Evolutionary conservation across 495 filamentous ascomycete species (phyloP).

Genomic region (Aspergillus avenaceus): DNA sequence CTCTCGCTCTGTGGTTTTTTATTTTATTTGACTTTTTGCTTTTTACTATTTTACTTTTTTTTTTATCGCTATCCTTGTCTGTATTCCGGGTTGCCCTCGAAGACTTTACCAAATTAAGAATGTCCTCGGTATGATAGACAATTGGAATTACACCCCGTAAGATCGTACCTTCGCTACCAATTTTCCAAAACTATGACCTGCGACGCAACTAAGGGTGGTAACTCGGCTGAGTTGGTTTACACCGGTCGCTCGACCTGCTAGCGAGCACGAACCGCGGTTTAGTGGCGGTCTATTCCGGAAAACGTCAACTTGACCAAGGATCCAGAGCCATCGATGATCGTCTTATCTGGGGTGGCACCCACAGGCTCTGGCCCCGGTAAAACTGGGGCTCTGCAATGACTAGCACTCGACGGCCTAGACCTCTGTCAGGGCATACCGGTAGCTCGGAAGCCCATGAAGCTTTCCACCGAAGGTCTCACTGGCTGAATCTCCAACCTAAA

Average conservation of each 20-base stretch:
- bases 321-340: slow-evolving; percentile 5
- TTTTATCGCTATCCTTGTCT: too few species aligned
- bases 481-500: background rate
- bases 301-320: background rate
- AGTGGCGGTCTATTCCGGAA: background rate
- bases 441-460: background rate
- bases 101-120: too few species aligned
- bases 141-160: too few species aligned
- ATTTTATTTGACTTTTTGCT: too few species aligned
- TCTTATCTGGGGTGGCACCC: slow-evolving; percentile 1
- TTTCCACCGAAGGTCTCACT: background rate
- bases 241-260: background rate
- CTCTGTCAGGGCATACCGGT: background rate
- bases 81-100: too few species aligned
- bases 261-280: background rate
- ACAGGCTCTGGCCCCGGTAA: background rate
- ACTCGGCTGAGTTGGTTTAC: too few species aligned
- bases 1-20: too few species aligned
- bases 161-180: too few species aligned
- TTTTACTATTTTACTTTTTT: too few species aligned
- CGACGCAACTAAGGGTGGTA: too few species aligned
- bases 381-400: background rate
- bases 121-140: too few species aligned
- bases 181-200: too few species aligned
- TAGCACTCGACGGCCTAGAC: slow-evolving; percentile 9